A percentile compares a stretch with the other conserved stretches of the same genome.
phyloP scores from a whole-genome alignment of 192 early-diverging fungal species.

The Gonapodya sp. region DNA sequence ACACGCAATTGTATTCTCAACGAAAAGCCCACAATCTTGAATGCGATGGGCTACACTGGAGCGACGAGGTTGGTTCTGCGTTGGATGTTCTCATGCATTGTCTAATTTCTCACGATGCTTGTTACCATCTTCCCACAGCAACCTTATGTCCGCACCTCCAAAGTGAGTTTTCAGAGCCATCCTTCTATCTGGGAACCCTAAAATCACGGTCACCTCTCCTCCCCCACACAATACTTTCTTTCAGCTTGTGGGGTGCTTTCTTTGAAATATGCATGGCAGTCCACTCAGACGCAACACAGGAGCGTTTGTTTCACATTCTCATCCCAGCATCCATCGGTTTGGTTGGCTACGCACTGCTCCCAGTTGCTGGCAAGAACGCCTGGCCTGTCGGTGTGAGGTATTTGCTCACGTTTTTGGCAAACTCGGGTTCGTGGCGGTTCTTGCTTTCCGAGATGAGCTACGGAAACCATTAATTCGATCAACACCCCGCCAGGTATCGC shows the following conservation, averaged over 20 bases:
- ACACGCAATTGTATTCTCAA: not conserved
- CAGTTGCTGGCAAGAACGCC: not conserved
- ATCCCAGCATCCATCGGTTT: not conserved
- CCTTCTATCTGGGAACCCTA: not conserved
- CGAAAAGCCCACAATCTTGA: not conserved
- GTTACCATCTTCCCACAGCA: not conserved
- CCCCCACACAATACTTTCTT: not conserved
- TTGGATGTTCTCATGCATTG: not conserved
- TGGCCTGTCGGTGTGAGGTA: not conserved
- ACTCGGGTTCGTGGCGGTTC: not conserved
- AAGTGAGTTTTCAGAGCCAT: too few species aligned
- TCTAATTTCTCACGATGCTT: not conserved
- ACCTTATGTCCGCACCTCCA: not conserved
- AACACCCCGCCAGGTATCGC: not conserved
- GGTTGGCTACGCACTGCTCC: not conserved
- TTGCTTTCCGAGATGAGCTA: not conserved
- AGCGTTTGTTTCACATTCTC: not conserved
- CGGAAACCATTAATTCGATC: not conserved
- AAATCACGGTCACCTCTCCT: not conserved
- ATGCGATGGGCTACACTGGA: not conserved
- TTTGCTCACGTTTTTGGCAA: not conserved
- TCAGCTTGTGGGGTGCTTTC: not conserved
- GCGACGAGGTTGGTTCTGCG: not conserved
- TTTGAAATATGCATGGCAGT: not conserved
- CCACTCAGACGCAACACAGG: not conserved